A percentile compares a stretch with the other conserved stretches of the same genome.
Evolutionary conservation across 164 flowering plant species (phyloP).

Genomic region (Platanus orientalis): DNA sequence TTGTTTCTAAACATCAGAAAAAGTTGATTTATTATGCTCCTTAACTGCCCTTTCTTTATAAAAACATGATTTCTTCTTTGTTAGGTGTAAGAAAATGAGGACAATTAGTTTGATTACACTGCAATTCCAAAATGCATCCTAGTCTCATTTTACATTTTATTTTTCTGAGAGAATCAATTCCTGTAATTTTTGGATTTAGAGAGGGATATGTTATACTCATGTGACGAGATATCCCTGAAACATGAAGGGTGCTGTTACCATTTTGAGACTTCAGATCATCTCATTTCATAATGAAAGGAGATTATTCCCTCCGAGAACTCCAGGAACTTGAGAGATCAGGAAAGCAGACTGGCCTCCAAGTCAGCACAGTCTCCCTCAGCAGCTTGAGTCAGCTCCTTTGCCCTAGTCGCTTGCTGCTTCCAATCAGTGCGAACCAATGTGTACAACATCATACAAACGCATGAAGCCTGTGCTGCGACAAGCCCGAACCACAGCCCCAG

Average conservation of each 20-base stretch:
- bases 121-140: too few species aligned
- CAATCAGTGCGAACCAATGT: constrained; percentile 35
- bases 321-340: neutral
- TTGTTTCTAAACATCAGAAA: neutral
- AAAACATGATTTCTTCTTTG: neutral
- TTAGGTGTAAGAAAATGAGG: neutral
- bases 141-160: too few species aligned
- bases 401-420: constrained; percentile 38
- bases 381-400: constrained; percentile 30
- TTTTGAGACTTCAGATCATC: neutral
- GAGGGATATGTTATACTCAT: too few species aligned
- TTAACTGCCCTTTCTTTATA: neutral
- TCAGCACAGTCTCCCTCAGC: constrained; percentile 12
- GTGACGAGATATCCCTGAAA: too few species aligned
- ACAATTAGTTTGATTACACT: too few species aligned
- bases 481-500: constrained; percentile 44
- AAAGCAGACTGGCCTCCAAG: constrained; percentile 17
- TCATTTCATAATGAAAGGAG: neutral
- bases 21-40: constrained; percentile 2
- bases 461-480: constrained; percentile 36
- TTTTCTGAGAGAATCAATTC: too few species aligned
- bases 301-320: neutral
- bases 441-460: constrained; percentile 34
- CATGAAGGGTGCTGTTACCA: neutral
- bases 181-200: too few species aligned